These are phyloP conservation scores for Geotrichum carabidarum DNA, from an alignment of 1,139 yeast species.

Conservation along the genomic window DNA sequence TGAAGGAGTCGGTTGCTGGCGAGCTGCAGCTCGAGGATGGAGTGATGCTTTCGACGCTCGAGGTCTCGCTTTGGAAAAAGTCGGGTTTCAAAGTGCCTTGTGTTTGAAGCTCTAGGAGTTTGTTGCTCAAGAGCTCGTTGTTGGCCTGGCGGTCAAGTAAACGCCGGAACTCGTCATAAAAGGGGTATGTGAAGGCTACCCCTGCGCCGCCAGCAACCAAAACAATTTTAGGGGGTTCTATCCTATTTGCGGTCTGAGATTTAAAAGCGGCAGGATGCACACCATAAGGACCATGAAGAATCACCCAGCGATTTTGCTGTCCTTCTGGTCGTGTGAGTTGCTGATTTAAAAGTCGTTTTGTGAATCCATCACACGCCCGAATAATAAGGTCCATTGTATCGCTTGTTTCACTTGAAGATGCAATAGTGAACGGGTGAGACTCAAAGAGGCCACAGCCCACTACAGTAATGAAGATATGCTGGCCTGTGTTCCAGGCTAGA, in stretches of 20 bases:
- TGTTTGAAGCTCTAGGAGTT: background rate
- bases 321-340: constrained; percentile 6
- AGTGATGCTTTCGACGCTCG: background rate
- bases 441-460: constrained; percentile 25
- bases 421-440: constrained; percentile 30
- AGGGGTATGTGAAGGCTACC: constrained; percentile 32
- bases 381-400: constrained; percentile 27
- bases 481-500: constrained; percentile 29
- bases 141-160: constrained; percentile 6
- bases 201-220: constrained; percentile 33
- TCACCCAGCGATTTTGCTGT: constrained; percentile 21
- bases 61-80: background rate
- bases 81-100: background rate
- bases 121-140: background rate
- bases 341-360: constrained; percentile 23
- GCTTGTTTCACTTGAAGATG: constrained; percentile 25
- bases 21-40: background rate
- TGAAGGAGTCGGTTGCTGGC: background rate
- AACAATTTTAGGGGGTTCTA: constrained; percentile 20
- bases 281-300: constrained; percentile 34
- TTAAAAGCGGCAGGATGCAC: constrained; percentile 9
- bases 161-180: constrained; percentile 25
- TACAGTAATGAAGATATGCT: constrained; percentile 29
- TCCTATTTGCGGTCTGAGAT: background rate
- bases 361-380: constrained; percentile 31